These are phyloP conservation scores for Przewalskia tangutica DNA, from an alignment of 257 asterid genomes.

Conservation along the genomic window DNA sequence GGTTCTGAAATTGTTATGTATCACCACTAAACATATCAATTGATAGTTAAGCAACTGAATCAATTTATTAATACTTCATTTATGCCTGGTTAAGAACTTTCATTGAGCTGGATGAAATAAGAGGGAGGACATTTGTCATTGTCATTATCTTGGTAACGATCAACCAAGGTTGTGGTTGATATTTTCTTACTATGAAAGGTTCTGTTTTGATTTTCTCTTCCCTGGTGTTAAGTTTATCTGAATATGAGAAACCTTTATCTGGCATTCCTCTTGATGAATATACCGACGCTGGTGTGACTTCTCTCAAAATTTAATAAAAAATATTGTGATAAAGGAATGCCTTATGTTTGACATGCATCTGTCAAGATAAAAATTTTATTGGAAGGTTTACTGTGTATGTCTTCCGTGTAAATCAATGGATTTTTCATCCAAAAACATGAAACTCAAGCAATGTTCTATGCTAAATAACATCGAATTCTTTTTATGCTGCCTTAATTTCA, in stretches of 20 bases:
- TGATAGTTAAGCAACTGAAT: too few species aligned
- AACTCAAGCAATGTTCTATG: background rate
- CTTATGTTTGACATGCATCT: background rate
- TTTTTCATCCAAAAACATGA: background rate
- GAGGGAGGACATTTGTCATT: background rate
- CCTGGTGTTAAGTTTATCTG: background rate
- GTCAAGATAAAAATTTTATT: background rate
- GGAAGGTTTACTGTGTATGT: background rate
- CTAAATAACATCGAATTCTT: background rate
- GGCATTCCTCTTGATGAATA: background rate
- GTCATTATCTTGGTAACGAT: background rate
- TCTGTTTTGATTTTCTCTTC: background rate
- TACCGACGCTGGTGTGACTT: background rate
- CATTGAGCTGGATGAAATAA: too few species aligned
- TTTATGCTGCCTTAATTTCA: constrained; percentile 2
- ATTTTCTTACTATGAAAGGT: background rate
- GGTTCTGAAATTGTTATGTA: too few species aligned
- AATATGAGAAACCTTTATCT: background rate
- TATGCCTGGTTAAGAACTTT: too few species aligned
- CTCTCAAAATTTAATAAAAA: background rate
- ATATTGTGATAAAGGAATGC: background rate
- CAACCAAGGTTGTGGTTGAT: background rate
- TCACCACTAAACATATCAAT: too few species aligned
- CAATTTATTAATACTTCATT: too few species aligned
- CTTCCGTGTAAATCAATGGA: background rate